A percentile compares a stretch with the other conserved stretches of the same genome.
These are phyloP conservation scores for Mucor circinelloides DNA, from an alignment of 371 early-diverging fungal species.

Conservation along the genomic window DNA sequence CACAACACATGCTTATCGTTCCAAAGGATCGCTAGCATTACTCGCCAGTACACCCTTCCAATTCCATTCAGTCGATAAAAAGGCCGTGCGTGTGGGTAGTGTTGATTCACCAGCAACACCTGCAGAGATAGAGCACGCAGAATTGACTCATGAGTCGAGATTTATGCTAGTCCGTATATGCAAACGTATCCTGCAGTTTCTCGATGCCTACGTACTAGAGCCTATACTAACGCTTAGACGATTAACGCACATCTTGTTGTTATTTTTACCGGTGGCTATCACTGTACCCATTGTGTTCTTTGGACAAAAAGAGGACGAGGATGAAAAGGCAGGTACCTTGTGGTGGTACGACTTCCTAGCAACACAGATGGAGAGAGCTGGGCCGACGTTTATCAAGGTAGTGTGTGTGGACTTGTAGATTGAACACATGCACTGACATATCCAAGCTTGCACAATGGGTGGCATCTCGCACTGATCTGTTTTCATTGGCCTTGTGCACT, in stretches of 20 bases:
- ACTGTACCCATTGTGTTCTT: slow-evolving; percentile 57
- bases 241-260: slow-evolving; percentile 56
- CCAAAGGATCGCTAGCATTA: not conserved
- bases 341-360: slow-evolving; percentile 88
- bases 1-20: not conserved
- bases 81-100: slow-evolving; percentile 8
- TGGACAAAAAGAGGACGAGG: slow-evolving; percentile 49
- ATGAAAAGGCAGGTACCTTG: slow-evolving; percentile 64
- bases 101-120: slow-evolving; percentile 21
- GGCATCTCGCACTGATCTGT: slow-evolving; percentile 90
- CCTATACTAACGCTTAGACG: slow-evolving; percentile 60
- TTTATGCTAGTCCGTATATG: slow-evolving; percentile 24
- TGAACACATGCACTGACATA: no score
- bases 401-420: not conserved
- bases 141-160: slow-evolving; percentile 11
- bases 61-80: slow-evolving; percentile 1
- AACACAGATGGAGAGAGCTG: slow-evolving; percentile 80
- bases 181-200: slow-evolving; percentile 28
- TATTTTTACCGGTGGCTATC: slow-evolving; percentile 70
- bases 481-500: slow-evolving; percentile 77
- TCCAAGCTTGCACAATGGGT: slow-evolving; percentile 98
- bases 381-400: slow-evolving; percentile 94
- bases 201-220: slow-evolving; percentile 58
- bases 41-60: not conserved
- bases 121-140: slow-evolving; percentile 31